A percentile compares a stretch with the other conserved stretches of the same genome.
Conservation (phyloP, 2,329 filamentous ascomycete genomes). For the Mariannaea sp. region DNA sequence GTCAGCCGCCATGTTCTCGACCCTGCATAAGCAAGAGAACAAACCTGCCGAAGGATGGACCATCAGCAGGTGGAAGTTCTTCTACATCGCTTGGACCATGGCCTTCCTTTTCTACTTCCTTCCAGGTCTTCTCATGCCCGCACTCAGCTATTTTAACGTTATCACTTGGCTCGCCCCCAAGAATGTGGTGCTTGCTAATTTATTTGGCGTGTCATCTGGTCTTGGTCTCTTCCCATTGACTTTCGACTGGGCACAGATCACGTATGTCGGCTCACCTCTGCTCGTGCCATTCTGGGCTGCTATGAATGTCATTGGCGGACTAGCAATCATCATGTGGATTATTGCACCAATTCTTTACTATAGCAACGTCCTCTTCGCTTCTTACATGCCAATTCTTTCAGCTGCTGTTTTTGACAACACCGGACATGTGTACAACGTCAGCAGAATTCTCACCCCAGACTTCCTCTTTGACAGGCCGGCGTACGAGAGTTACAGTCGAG, state of each 20-base stretch:
- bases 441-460: conserved; percentile 75
- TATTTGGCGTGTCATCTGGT: conserved; percentile 85
- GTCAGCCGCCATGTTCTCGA: conserved; percentile 88
- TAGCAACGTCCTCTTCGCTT: conserved; percentile 76
- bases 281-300: conserved; percentile 87
- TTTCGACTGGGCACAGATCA: conserved; percentile 91
- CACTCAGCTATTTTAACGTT: conserved; percentile 86
- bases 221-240: conserved; percentile 83
- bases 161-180: conserved; percentile 88
- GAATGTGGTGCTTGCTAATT: conserved; percentile 82
- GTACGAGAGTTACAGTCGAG: conserved; percentile 80
- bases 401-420: conserved; percentile 85
- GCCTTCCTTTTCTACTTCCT: conserved; percentile 85
- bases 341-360: conserved; percentile 82
- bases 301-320: conserved; percentile 80
- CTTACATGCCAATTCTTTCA: conserved; percentile 86
- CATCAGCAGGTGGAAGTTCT: conserved; percentile 83
- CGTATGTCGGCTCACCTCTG: conserved; percentile 83
- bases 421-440: conserved; percentile 79
- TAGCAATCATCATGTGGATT: conserved; percentile 85
- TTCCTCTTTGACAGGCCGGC: conserved; percentile 79
- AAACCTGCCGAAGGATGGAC: conserved; percentile 81
- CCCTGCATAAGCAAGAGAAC: conserved; percentile 83
- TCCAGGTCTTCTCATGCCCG: conserved; percentile 80
- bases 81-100: conserved; percentile 71